Conservation (phyloP, 2,329 filamentous ascomycete genomes). For the Talaromyces verruculosus region DNA sequence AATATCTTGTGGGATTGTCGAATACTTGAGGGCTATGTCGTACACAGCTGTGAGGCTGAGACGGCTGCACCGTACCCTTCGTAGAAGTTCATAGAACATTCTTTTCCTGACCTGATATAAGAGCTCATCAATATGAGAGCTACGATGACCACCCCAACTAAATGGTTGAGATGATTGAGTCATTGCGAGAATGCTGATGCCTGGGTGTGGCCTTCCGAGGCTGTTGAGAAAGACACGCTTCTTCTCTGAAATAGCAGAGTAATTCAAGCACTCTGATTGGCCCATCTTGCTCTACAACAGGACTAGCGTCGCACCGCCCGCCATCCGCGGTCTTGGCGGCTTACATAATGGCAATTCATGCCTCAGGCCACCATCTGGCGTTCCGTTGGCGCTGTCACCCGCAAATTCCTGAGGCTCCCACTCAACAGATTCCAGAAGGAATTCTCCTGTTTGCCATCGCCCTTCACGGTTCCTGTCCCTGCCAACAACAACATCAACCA, state of each 20-base stretch:
- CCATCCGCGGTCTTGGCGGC: not conserved
- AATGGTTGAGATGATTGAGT: not conserved
- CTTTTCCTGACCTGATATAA: not conserved
- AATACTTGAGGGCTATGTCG: not conserved
- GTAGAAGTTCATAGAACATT: not conserved
- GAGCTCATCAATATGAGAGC: not conserved
- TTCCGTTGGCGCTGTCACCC: not conserved
- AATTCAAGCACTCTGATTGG: not conserved
- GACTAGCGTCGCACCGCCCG: not conserved
- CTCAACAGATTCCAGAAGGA: constrained; percentile 10
- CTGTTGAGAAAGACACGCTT: not conserved
- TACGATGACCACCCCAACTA: not conserved
- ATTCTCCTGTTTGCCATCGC: not conserved
- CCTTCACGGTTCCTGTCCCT: not conserved
- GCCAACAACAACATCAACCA: not conserved
- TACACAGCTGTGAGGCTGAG: not conserved
- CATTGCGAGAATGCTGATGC: not conserved
- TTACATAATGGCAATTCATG: not conserved
- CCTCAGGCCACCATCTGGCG: constrained; percentile 5
- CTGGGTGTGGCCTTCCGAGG: constrained; percentile 1
- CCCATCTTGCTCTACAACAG: not conserved
- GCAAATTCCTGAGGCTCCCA: not conserved
- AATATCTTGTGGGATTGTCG: not conserved
- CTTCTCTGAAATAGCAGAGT: too few relatives aligned
- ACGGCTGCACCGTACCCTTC: not conserved